phyloP scores from a whole-genome alignment of 1,284 basidiomycete genomes.

The Cystobasidium sp. region DNA sequence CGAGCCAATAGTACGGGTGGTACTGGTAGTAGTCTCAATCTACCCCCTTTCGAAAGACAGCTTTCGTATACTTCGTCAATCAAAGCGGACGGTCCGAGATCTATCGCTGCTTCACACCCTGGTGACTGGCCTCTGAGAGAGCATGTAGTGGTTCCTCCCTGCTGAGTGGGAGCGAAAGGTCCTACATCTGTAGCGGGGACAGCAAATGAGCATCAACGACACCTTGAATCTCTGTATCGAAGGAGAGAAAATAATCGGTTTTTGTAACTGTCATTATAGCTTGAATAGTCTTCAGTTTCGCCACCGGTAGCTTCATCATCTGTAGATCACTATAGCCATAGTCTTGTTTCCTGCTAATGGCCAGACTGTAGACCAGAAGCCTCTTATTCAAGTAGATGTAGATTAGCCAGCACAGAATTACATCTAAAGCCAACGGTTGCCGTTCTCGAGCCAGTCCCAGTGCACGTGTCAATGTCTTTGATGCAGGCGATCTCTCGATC shows the following conservation, averaged over 20 bases:
- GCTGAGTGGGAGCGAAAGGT: not conserved
- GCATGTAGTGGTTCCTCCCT: constrained; percentile 5
- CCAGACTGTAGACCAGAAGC: too few relatives aligned
- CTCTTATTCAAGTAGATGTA: too few relatives aligned
- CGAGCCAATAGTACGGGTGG: not conserved
- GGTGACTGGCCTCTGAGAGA: constrained; percentile 20
- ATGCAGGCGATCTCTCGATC: too few relatives aligned
- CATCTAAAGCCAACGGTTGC: too few relatives aligned
- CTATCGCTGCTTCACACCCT: constrained; percentile 19
- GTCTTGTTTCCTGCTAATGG: too few relatives aligned
- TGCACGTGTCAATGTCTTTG: too few relatives aligned
- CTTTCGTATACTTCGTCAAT: not conserved
- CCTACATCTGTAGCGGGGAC: not conserved
- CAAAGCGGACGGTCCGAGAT: constrained; percentile 4
- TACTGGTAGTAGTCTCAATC: not conserved
- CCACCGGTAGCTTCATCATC: too few relatives aligned
- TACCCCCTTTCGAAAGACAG: constrained; percentile 5
- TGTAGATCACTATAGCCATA: too few relatives aligned
- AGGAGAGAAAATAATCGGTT: not conserved
- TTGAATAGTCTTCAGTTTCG: too few relatives aligned
- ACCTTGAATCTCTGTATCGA: not conserved
- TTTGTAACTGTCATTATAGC: too few relatives aligned
- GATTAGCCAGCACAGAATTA: too few relatives aligned
- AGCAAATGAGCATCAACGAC: not conserved
- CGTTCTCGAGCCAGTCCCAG: too few relatives aligned